Evolutionary conservation across 169 alveolate genomes (phyloP).

Genomic region (Perkinsus chesapeaki): DNA sequence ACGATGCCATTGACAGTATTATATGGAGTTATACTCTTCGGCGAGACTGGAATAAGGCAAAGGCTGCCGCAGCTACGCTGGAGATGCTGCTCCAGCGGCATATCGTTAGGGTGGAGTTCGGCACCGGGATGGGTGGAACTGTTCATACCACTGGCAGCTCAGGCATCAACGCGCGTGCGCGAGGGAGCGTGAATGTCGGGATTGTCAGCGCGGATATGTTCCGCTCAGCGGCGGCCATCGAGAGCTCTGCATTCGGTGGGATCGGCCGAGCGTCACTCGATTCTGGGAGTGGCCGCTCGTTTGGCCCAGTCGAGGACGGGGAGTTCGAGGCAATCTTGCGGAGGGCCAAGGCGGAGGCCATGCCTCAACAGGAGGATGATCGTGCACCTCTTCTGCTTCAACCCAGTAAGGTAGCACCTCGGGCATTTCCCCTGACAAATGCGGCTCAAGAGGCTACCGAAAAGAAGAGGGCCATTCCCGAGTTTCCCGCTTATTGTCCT

Average conservation of each 20-base stretch:
- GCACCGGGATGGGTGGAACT: neutral
- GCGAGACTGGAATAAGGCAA: neutral
- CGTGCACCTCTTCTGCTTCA: neutral
- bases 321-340: neutral
- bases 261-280: neutral
- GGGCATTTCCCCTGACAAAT: neutral
- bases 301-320: neutral
- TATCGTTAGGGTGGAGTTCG: neutral
- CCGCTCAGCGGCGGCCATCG: neutral
- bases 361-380: neutral
- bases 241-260: neutral
- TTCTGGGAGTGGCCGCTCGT: too few relatives aligned
- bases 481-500: neutral
- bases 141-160: neutral
- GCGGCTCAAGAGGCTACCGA: neutral
- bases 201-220: neutral
- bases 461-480: neutral
- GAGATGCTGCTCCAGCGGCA: neutral
- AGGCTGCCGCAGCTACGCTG: neutral
- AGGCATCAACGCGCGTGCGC: neutral
- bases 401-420: neutral
- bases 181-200: neutral
- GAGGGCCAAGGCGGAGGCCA: neutral
- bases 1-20: neutral
- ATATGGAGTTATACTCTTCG: neutral